Conservation (phyloP, 2,329 filamentous ascomycete species). For the Botrytis medusae region DNA sequence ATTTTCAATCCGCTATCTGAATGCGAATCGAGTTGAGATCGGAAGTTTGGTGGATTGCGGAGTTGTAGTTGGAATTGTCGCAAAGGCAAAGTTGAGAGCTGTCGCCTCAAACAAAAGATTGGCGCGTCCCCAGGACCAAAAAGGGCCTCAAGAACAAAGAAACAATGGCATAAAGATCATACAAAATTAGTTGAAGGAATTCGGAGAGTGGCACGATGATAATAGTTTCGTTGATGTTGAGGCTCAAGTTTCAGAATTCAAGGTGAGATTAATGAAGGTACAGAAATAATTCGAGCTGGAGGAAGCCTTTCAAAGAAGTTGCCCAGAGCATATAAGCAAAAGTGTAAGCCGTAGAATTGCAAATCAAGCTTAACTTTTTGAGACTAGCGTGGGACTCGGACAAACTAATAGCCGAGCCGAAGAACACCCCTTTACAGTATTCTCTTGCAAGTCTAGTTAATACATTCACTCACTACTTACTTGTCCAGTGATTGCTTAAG, state of each 20-base stretch:
- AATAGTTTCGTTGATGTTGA: not conserved
- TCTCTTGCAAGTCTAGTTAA: not conserved
- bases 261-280: conserved; percentile 16
- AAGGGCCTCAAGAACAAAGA: conserved; percentile 26
- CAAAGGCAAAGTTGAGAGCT: conserved; percentile 22
- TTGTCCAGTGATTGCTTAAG: not conserved
- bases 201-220: not conserved
- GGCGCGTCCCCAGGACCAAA: conserved; percentile 23
- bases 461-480: not conserved
- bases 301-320: conserved; percentile 12
- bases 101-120: conserved; percentile 20
- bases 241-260: conserved; percentile 11
- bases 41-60: not conserved
- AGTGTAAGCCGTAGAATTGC: conserved; percentile 2
- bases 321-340: conserved; percentile 16
- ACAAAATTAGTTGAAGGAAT: not conserved
- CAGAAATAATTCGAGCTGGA: conserved; percentile 16
- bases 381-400: not conserved
- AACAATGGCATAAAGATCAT: conserved; percentile 26
- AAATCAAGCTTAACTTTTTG: conserved; percentile 12
- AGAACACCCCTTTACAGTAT: not conserved
- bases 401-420: not conserved
- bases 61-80: conserved; percentile 14
- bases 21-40: not conserved
- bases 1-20: conserved; percentile 8